Percentiles rank a stretch among this genome's conserved stretches.
phyloP scores from a whole-genome alignment of 805 yeast species.

The Grigorovia transvaalensis region DNA sequence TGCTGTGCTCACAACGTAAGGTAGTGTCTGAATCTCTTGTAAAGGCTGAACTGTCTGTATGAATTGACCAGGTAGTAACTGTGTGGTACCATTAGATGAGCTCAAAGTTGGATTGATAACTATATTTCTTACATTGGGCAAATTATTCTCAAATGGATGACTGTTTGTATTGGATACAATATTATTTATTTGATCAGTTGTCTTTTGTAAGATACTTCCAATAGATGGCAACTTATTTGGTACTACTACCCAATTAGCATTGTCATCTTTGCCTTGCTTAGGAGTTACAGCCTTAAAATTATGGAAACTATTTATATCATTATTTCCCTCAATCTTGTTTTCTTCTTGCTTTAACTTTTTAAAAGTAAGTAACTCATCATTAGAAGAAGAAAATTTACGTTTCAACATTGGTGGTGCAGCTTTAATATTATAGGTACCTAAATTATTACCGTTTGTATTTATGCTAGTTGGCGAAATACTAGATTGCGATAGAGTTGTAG shows the following conservation, averaged over 20 bases:
- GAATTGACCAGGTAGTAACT: neutral
- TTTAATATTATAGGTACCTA: neutral
- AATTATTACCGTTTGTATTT: neutral
- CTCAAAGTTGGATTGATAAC: neutral
- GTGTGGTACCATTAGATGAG: neutral
- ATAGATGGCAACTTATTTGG: neutral
- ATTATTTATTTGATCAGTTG: neutral
- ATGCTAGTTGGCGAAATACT: neutral
- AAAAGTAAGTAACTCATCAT: neutral
- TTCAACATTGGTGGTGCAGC: neutral
- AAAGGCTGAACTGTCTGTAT: neutral
- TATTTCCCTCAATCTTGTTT: neutral
- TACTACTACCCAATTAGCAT: neutral
- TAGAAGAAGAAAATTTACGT: neutral
- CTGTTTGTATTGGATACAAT: neutral
- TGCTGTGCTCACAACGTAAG: neutral
- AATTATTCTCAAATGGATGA: neutral
- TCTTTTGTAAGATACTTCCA: neutral
- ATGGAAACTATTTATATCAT: neutral
- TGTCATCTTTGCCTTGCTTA: neutral
- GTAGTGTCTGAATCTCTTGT: neutral
- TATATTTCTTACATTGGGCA: neutral
- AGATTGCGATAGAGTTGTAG: neutral
- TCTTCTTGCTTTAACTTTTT: neutral
- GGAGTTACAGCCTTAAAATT: neutral